Evolutionary conservation across 2,329 filamentous ascomycete species (phyloP).

Genomic region (Aspergillus sp.): DNA sequence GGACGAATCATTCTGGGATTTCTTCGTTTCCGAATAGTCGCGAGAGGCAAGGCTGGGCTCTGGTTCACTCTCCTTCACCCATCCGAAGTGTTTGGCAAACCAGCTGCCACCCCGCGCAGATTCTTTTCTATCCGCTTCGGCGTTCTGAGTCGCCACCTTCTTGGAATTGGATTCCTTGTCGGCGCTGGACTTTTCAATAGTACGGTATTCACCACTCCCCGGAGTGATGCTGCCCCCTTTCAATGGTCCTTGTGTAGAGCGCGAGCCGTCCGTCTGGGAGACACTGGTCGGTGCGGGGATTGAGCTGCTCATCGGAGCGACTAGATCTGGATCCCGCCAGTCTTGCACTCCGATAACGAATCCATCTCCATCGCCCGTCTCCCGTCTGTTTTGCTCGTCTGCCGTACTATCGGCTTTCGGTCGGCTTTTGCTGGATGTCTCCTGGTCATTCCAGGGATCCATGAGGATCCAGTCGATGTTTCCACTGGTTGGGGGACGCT

Average conservation of each 20-base stretch:
- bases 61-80: slow-evolving; percentile 20
- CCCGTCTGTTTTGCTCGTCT: slow-evolving; percentile 25
- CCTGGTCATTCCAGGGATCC: slow-evolving; percentile 62
- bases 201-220: slow-evolving; percentile 68
- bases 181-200: slow-evolving; percentile 35
- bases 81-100: slow-evolving; percentile 36
- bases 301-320: slow-evolving; percentile 45
- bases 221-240: slow-evolving; percentile 69
- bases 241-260: slow-evolving; percentile 37
- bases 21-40: slow-evolving; percentile 17
- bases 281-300: slow-evolving; percentile 22
- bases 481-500: slow-evolving; percentile 69
- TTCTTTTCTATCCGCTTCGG: background rate
- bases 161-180: slow-evolving; percentile 15
- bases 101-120: slow-evolving; percentile 21
- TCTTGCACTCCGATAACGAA: slow-evolving; percentile 85
- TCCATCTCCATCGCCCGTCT: slow-evolving; percentile 51
- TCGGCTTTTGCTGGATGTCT: slow-evolving; percentile 26
- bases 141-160: slow-evolving; percentile 10
- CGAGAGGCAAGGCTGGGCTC: slow-evolving; percentile 13
- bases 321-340: slow-evolving; percentile 76
- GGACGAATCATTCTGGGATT: slow-evolving; percentile 11
- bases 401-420: slow-evolving; percentile 12
- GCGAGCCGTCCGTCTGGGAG: slow-evolving; percentile 26
- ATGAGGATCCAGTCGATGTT: slow-evolving; percentile 71